Base-by-base conservation (phyloP, 495 filamentous ascomycete species). In the Hypoxylon cercidicola region DNA sequence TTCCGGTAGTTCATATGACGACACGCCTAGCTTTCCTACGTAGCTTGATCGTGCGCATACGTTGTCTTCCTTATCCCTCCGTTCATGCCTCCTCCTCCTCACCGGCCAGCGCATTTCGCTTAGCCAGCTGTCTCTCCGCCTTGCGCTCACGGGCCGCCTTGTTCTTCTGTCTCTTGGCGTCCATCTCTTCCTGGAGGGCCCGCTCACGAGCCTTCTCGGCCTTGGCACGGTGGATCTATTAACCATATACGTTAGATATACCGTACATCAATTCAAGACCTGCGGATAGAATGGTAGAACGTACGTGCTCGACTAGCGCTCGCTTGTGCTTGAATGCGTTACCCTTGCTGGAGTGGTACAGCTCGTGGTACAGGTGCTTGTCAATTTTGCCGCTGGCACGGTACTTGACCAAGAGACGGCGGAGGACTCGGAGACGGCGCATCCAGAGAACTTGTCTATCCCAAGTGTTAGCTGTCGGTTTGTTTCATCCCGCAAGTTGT, bases 321-420 rank as follows among this genome's bases (percentile, higher is more conserved):
- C 95, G 90, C 92, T 97, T 99, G 90, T 99, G 95, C 93, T 99
- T 99, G 90, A 99, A 99, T 79, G 95, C 94, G 89, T 99, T 99
- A 96, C 95, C 95, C 93, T 99, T 99, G 89, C 89, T 91, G 74
- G 96, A 84, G 81, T 97, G 93, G 87, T 99, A 99, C 67, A 99
- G 93, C 85, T 97, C 92, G 87, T 99, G 95, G 88, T 99, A 99
- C 52, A 99, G 93, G 86, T 99, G 96, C 88, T 99, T 99, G 86
- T 99, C 95, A 82, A 99, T 99, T 90, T 99, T 99, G 82, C 95
- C 95, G 75, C 89, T 88, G 78, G 93, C 94, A 83, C 95, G 95
- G 87, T 99, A 99, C 85, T 97, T 97, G 85, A 97, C 94, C 70
- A 99, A 88, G 45, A 99, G 90, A 80, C 95, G 94, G 75, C 95